Base-by-base conservation (phyloP, 805 yeast genomes). In the Barnettozyma vustinii region DNA sequence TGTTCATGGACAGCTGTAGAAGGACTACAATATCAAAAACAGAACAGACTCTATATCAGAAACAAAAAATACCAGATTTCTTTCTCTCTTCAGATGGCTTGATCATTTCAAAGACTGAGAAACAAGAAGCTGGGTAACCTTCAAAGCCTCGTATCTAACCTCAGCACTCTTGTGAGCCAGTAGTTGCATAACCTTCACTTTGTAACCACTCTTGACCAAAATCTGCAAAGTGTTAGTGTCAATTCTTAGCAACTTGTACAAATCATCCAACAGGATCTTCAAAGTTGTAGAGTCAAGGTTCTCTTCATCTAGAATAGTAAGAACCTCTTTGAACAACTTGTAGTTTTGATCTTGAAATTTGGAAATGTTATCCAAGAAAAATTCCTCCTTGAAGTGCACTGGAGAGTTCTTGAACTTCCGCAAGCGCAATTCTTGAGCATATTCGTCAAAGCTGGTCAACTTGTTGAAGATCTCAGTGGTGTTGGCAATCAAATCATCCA, bases 361-460 rank as follows among this genome's bases (percentile, higher is more conserved):
- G 45, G 68, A 74, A 32, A 84, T 73, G 64, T 94, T 90, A 53
- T 89, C 94, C 52, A 82, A 75, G 96, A 98, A 94, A 67, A 94
- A 94, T 47, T 87, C 89, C 46, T 79, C 81, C 44, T 88, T 86
- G 60, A 81, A 80, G 69, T 94, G 99, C 20, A 96, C 90, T 46
- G 99, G 98, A 3, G 96, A 84, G 85, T 96, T 88, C 54, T 80
- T 78, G 61, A 94, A 77, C 50, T 78, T 75, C 52, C 87, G 86
- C 50, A 91, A 81, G 52, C 81, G 83, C 53, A 94, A 76, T 69
- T 94, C 98, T 43, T 88, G 81, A 59, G 79, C 73, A 65, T 92
- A 94, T 65, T 91, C 97, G 62, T 94, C 98, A 65, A 92, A 87
- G 1, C 96, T 89, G 5, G 97, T 84, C 72, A 94, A 78, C 56